Percentiles rank a stretch among this genome's conserved stretches.
Evolutionary conservation across 495 filamentous ascomycete genomes (phyloP).

Genomic region (Aspergillus panamensis): DNA sequence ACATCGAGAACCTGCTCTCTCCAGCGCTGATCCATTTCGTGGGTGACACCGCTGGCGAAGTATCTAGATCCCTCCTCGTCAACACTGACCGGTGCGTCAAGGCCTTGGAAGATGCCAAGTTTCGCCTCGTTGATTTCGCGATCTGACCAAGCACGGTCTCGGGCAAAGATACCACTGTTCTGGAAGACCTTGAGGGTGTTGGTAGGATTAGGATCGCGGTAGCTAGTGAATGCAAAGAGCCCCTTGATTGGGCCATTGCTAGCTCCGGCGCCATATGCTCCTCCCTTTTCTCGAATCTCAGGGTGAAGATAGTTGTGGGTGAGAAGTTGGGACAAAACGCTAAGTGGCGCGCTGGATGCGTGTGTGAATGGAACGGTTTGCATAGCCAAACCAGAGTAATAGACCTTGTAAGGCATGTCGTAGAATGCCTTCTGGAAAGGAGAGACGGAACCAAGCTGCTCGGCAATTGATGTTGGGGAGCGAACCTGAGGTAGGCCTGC

Average conservation of each 20-base stretch:
- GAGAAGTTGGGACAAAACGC: constrained; percentile 87
- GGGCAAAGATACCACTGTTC: constrained; percentile 77
- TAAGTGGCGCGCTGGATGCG: constrained; percentile 67
- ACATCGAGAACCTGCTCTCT: constrained; percentile 88
- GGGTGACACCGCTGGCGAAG: constrained; percentile 79
- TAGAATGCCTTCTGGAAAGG: constrained; percentile 73
- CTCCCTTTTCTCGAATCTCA: constrained; percentile 96
- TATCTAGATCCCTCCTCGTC: constrained; percentile 79
- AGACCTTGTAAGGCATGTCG: constrained; percentile 93
- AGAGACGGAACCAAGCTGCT: constrained; percentile 32
- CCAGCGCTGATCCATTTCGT: constrained; percentile 84
- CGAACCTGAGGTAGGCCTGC: constrained; percentile 48
- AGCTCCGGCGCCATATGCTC: constrained; percentile 91
- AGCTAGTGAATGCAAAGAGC: constrained; percentile 90
- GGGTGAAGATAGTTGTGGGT: constrained; percentile 97
- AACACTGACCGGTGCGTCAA: constrained; percentile 90
- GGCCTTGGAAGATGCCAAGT: constrained; percentile 86
- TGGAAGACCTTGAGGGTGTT: constrained; percentile 84
- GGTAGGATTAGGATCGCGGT: constrained; percentile 92
- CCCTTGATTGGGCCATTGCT: constrained; percentile 76
- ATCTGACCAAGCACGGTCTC: constrained; percentile 78
- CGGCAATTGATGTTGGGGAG: constrained; percentile 33
- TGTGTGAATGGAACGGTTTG: constrained; percentile 85
- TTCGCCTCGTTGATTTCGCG: constrained; percentile 94
- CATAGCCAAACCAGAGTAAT: constrained; percentile 77